A percentile compares a stretch with the other conserved stretches of the same genome.
Conservation (phyloP, 2,329 filamentous ascomycete species). For the Stagonosporopsis rhizophila region DNA sequence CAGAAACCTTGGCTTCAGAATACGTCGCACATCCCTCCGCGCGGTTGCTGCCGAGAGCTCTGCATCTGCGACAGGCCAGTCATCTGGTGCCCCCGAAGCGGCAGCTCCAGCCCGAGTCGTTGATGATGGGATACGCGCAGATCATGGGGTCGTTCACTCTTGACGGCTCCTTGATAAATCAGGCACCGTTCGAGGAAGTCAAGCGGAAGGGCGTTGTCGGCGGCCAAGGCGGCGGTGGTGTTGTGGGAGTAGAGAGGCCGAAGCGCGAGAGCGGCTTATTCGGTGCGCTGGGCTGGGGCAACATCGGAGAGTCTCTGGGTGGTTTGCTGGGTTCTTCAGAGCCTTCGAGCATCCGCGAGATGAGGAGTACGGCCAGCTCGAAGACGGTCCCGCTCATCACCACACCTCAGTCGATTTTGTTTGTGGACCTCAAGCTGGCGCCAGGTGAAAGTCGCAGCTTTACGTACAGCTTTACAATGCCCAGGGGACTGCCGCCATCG, state of each 20-base stretch:
- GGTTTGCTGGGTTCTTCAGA: slow-evolving; percentile 87
- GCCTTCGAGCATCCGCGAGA: slow-evolving; percentile 92
- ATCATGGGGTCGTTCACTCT: slow-evolving; percentile 90
- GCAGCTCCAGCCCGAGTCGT: slow-evolving; percentile 69
- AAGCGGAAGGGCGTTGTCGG: slow-evolving; percentile 93
- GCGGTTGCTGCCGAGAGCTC: slow-evolving; percentile 54
- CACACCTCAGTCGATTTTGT: slow-evolving; percentile 93
- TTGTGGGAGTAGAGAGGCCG: slow-evolving; percentile 77
- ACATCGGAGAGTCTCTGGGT: slow-evolving; percentile 84
- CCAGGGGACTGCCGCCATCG: slow-evolving; percentile 86
- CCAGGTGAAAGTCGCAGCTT: slow-evolving; percentile 90
- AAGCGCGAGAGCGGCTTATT: slow-evolving; percentile 82
- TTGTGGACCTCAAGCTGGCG: slow-evolving; percentile 86
- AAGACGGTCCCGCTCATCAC: slow-evolving; percentile 91
- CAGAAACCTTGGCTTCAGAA: slow-evolving; percentile 90
- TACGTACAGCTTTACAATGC: slow-evolving; percentile 85
- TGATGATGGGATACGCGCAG: slow-evolving; percentile 99
- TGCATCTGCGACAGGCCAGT: slow-evolving; percentile 41
- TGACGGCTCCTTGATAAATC: slow-evolving; percentile 89
- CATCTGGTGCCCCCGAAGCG: slow-evolving; percentile 42
- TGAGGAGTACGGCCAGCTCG: slow-evolving; percentile 85
- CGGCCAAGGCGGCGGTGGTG: slow-evolving; percentile 80
- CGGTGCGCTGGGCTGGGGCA: slow-evolving; percentile 85
- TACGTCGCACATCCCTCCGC: slow-evolving; percentile 65
- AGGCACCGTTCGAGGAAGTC: slow-evolving; percentile 90